These are phyloP conservation scores for Dioscorea zingiberensis DNA, from an alignment of 106 monocot species.

Conservation along the genomic window DNA sequence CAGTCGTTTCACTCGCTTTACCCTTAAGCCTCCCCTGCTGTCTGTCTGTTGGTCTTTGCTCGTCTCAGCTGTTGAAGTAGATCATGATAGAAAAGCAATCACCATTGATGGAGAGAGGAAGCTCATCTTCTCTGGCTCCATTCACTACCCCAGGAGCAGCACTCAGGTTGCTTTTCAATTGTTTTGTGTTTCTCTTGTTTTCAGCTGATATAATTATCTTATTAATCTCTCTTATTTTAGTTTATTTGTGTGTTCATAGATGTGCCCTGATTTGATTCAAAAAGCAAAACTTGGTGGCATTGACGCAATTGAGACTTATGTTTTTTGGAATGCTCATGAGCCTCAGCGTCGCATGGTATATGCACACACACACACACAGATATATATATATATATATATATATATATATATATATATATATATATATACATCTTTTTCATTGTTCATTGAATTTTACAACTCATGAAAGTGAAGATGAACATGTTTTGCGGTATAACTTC, in stretches of 20 bases:
- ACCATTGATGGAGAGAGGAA: constrained; percentile 29
- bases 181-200: neutral
- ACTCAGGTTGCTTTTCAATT: constrained; percentile 13
- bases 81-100: constrained; percentile 21
- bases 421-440: no score
- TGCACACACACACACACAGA: no score
- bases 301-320: constrained; percentile 43
- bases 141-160: constrained; percentile 39
- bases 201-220: neutral
- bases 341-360: no score
- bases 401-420: no score
- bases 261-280: constrained; percentile 47
- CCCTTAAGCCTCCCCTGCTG: no score
- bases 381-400: no score
- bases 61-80: neutral
- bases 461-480: no score
- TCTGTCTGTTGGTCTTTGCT: no score
- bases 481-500: no score
- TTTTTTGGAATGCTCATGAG: constrained; percentile 51
- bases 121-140: constrained; percentile 28
- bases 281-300: constrained; percentile 45
- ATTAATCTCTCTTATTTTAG: no score
- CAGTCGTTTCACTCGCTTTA: no score
- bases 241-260: constrained; percentile 10
- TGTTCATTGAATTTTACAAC: no score